A percentile compares a stretch with the other conserved stretches of the same genome.
Evolutionary conservation across 139 green algal species (phyloP).

Genomic region (Volvox africanus): DNA sequence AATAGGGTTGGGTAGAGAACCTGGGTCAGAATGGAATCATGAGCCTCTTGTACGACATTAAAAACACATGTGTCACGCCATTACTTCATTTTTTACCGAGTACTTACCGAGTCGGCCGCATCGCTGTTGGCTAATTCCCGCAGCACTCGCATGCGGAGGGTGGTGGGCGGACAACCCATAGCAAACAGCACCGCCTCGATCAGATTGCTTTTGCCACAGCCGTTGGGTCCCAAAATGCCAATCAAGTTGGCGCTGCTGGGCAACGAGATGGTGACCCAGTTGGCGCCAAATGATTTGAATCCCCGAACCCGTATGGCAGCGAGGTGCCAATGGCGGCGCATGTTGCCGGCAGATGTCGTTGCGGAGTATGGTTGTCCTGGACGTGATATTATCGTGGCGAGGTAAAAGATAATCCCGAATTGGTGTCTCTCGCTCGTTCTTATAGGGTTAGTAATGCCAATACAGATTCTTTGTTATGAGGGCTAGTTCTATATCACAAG

Average conservation of each 20-base stretch:
- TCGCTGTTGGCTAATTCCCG: conserved; percentile 39
- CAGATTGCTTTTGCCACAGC: conserved; percentile 70
- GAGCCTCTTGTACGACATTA: too few relatives aligned
- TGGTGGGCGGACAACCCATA: neutral
- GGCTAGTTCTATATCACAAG: too few relatives aligned
- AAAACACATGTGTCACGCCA: too few relatives aligned
- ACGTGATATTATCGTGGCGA: too few relatives aligned
- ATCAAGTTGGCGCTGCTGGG: conserved; percentile 14
- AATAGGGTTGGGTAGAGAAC: too few relatives aligned
- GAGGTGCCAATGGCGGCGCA: conserved; percentile 10
- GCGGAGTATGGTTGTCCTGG: too few relatives aligned
- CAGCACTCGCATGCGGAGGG: conserved; percentile 26
- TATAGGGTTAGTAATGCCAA: too few relatives aligned
- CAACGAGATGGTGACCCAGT: neutral
- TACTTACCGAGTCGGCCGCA: neutral
- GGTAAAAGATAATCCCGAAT: too few relatives aligned
- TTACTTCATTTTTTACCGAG: too few relatives aligned
- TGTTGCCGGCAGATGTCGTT: neutral
- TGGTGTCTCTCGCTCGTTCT: too few relatives aligned
- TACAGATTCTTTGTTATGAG: too few relatives aligned
- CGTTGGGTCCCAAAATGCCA: conserved; percentile 61
- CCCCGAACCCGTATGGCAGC: neutral
- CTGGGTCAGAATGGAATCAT: too few relatives aligned
- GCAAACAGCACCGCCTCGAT: conserved; percentile 68
- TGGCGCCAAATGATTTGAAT: conserved; percentile 49